phyloP scores from a whole-genome alignment of 306 rosid species.

The Lathyrus tuberosus region DNA sequence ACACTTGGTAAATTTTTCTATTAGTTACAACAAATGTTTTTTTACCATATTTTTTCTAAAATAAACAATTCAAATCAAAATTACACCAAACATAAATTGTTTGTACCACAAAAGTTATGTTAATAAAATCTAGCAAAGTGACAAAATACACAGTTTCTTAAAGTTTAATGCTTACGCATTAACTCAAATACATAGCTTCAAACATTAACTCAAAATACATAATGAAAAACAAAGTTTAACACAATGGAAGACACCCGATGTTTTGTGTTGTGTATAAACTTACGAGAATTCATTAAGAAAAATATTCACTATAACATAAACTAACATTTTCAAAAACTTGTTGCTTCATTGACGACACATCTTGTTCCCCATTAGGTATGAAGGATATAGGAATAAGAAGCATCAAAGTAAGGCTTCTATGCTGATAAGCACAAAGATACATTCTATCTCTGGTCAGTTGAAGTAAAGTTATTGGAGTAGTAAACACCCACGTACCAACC shows the following conservation, averaged over 20 bases:
- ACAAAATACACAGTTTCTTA: no score
- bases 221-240: slow-evolving; percentile 23
- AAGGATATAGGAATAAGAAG: slow-evolving; percentile 80
- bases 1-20: no score
- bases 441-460: slow-evolving; percentile 74
- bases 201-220: no score
- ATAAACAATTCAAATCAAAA: no score
- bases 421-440: slow-evolving; percentile 89
- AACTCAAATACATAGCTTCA: no score
- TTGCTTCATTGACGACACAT: slow-evolving; percentile 69
- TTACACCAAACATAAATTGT: no score
- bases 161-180: no score
- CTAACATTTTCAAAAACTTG: slow-evolving; percentile 85
- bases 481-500: slow-evolving; percentile 56
- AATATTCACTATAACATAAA: slow-evolving; percentile 33
- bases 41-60: no score
- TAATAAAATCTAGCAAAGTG: no score
- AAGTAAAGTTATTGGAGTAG: slow-evolving; percentile 79
- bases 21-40: no score
- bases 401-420: slow-evolving; percentile 78
- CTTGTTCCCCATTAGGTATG: slow-evolving; percentile 77
- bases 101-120: no score
- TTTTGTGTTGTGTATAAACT: not conserved
- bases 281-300: slow-evolving; percentile 15
- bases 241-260: slow-evolving; percentile 1